Conservation (phyloP, 2,329 filamentous ascomycete genomes). For the Dichotomopilus funicola region DNA sequence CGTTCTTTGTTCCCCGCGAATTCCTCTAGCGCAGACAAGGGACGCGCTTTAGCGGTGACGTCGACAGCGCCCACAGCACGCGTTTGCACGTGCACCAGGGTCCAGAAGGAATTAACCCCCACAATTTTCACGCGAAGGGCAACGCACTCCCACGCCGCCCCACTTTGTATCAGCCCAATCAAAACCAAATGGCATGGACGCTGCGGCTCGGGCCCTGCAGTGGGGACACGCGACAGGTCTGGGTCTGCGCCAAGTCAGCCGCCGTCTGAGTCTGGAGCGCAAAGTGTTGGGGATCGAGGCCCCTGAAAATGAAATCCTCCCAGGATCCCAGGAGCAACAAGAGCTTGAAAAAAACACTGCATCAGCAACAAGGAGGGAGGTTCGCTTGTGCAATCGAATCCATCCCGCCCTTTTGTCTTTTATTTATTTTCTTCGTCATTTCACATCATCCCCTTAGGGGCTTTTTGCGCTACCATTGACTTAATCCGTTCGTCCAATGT, state of each 20-base stretch:
- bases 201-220: background rate
- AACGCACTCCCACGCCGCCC: no score
- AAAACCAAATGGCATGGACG: conserved; percentile 1
- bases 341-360: background rate
- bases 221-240: conserved; percentile 3
- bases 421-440: background rate
- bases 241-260: no score
- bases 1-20: background rate
- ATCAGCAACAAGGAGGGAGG: background rate
- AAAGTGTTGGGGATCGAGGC: conserved; percentile 5
- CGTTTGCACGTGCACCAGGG: conserved; percentile 11
- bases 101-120: background rate
- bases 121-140: background rate
- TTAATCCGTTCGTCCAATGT: no score
- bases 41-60: background rate
- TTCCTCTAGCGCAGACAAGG: background rate
- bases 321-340: background rate
- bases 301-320: conserved; percentile 4
- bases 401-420: background rate
- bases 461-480: no score
- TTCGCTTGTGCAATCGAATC: background rate
- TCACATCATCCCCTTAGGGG: no score
- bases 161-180: background rate
- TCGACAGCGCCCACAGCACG: background rate
- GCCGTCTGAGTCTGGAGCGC: background rate